Evolutionary conservation across 2,329 filamentous ascomycete genomes (phyloP), one percentile per base, ranked within the genome.

Genomic region (Aspergillus puulaauensis): DNA sequence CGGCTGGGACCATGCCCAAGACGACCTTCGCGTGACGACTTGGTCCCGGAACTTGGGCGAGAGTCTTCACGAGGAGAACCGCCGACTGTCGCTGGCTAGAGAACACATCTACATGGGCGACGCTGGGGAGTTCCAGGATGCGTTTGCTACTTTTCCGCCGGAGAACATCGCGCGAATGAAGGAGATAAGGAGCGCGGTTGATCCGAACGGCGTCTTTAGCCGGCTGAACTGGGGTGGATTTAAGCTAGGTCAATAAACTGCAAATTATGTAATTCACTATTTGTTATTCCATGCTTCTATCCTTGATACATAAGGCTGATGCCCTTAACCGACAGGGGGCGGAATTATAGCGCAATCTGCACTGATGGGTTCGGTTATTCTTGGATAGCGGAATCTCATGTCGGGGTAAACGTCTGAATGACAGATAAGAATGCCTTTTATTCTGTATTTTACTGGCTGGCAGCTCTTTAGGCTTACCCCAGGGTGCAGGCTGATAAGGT

Each of bases 51-150:
- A 62, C 19, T 54, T 74, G 5, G 54, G 67, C 1, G 70, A 71
- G 14, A 60, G 66, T 15, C 61, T 71, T 7, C 73, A 79, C 52
- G 45, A 52, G 3, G 52, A 68, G 11, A 76, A 76, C 56, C 59
- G 68, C 23, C 60, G 61, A 1, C 64, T 68, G n/a, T 70, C 69
- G 0, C 27, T 75, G 1, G 64, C 70, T 1, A 66, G 61, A 1
- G 74, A 76, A 9, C 75, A 75, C 37, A 17, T 76, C 2, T 76
- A 76, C 39, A 72, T 75, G 66, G 72, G 72, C 1, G 75, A 76
- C 55, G 70, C 72, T 3, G 72, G 68, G 2, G 73, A 75, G 23
- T 74, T 65, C 60, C 75, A 77, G 54, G 68, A 77, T 55, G 67
- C 71, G 0, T 76, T 73, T 53, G 61, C 60, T 2, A 68, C 66